phyloP scores from a whole-genome alignment of 208 protist species.

The Acanthamoeba royreba region DNA sequence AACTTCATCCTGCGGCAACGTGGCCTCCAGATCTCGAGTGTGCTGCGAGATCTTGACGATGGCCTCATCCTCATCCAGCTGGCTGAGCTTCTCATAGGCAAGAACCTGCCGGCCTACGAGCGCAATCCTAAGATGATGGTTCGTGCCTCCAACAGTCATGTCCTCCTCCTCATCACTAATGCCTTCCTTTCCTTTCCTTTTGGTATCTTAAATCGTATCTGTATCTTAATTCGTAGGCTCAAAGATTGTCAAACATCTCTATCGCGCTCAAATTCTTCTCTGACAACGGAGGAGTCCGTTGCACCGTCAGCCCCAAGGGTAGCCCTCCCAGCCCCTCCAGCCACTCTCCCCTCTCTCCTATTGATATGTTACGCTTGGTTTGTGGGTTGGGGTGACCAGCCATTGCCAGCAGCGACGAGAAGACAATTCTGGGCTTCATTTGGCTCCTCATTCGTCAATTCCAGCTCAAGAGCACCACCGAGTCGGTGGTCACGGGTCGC shows the following conservation, averaged over 20 bases:
- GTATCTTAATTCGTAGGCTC: too few species aligned
- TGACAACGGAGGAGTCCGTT: neutral
- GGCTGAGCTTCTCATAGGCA: neutral
- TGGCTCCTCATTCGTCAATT: conserved; percentile 44
- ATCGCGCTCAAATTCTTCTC: conserved; percentile 40
- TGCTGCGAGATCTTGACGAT: neutral
- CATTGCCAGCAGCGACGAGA: conserved; percentile 20
- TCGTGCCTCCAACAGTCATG: neutral
- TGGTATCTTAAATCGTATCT: too few species aligned
- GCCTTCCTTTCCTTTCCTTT: neutral
- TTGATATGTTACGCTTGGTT: too few species aligned
- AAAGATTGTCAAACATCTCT: conserved; percentile 24
- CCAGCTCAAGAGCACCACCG: conserved; percentile 20
- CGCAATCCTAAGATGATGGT: conserved; percentile 25
- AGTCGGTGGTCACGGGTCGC: neutral
- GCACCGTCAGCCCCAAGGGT: neutral
- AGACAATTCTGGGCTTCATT: conserved; percentile 27
- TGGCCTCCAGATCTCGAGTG: neutral
- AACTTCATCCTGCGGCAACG: conserved; percentile 39
- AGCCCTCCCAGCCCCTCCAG: neutral
- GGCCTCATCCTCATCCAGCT: conserved; percentile 42
- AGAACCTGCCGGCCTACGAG: neutral
- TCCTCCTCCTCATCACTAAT: neutral
- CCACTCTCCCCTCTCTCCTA: neutral
- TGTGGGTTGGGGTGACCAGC: too few species aligned